Percentiles rank a stretch among this genome's conserved stretches.
Evolutionary conservation across 2,329 filamentous ascomycete genomes (phyloP).

Genomic region (Hypoxylon sp.): DNA sequence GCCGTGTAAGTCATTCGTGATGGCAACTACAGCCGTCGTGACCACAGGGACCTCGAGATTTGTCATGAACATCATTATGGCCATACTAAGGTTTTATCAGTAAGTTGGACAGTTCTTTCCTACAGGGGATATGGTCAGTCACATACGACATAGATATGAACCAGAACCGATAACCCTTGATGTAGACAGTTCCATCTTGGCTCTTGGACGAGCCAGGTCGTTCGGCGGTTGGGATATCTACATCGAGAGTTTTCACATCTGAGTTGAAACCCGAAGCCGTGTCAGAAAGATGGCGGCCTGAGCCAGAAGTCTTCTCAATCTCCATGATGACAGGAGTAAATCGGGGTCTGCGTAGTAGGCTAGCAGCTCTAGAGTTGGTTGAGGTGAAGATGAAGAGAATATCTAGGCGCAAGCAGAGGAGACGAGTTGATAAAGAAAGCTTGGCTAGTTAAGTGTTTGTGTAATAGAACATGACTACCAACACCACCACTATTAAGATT

Average conservation of each 20-base stretch:
- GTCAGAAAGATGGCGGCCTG: background rate
- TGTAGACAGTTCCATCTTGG: constrained; percentile 8
- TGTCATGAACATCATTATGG: constrained; percentile 44
- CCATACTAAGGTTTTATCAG: constrained; percentile 24
- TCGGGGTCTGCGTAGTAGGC: background rate
- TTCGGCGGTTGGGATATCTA: background rate
- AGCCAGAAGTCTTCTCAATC: background rate
- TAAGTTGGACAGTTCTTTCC: background rate
- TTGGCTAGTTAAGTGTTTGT: background rate
- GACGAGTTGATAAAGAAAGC: background rate
- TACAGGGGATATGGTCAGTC: constrained; percentile 10
- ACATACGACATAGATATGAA: constrained; percentile 9
- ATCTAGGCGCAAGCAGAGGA: background rate
- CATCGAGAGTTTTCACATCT: background rate
- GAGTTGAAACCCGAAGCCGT: background rate
- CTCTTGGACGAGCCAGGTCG: background rate
- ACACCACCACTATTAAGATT: background rate
- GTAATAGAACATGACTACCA: background rate
- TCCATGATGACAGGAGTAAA: background rate
- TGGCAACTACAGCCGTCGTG: constrained; percentile 41
- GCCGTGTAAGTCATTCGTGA: constrained; percentile 35
- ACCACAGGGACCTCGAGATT: constrained; percentile 45
- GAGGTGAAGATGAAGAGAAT: background rate
- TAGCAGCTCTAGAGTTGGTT: background rate
- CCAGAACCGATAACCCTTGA: constrained; percentile 11